Evolutionary conservation across 768 basidiomycete species (phyloP).

Genomic region (Lactifluus subvellereus): DNA sequence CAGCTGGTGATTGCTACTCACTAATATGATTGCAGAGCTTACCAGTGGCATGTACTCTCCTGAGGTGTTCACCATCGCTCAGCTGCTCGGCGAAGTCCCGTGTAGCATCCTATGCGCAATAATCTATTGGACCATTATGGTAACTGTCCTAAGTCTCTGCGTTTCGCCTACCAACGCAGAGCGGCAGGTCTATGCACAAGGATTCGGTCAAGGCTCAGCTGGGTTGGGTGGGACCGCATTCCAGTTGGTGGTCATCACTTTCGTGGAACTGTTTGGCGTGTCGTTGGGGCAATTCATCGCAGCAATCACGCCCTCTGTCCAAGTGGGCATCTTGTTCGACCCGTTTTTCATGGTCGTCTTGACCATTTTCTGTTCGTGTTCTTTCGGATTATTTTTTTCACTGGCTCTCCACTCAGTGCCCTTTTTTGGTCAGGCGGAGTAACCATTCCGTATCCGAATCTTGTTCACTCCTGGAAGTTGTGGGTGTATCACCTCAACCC

Average conservation of each 20-base stretch:
- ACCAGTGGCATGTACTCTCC: conserved; percentile 84
- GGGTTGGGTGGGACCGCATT: conserved; percentile 63
- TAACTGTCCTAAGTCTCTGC: conserved; percentile 27
- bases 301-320: conserved; percentile 68
- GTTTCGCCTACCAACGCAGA: background rate
- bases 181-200: conserved; percentile 51
- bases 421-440: conserved; percentile 43
- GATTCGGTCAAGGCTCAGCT: conserved; percentile 56
- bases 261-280: conserved; percentile 69
- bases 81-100: conserved; percentile 77
- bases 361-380: conserved; percentile 51
- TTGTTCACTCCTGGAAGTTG: conserved; percentile 64
- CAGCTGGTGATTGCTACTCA: background rate
- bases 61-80: conserved; percentile 77
- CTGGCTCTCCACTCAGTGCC: background rate
- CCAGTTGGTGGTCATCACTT: conserved; percentile 61
- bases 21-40: conserved; percentile 42
- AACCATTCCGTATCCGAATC: conserved; percentile 59
- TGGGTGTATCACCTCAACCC: conserved; percentile 75
- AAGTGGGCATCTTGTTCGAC: conserved; percentile 71
- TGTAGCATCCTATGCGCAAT: conserved; percentile 64
- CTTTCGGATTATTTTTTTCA: background rate
- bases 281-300: conserved; percentile 70
- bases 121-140: conserved; percentile 73
- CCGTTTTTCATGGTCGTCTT: conserved; percentile 66